Evolutionary conservation across 2,329 filamentous ascomycete genomes (phyloP), one percentile per base, ranked within the genome.

Genomic region (Epichloe elymi): DNA sequence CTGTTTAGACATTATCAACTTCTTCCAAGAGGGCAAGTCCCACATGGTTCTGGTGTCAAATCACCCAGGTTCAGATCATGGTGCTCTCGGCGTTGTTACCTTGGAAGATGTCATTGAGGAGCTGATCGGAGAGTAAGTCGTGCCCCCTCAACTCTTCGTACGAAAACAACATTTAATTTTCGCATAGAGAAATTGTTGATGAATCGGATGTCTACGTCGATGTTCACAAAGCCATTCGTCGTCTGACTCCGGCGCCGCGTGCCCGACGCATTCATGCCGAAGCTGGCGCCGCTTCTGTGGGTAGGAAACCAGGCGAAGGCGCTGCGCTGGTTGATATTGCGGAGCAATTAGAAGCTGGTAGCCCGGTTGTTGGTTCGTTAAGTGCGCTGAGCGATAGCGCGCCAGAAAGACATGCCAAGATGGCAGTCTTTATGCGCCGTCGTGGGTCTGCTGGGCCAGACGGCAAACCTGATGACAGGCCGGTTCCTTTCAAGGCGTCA

Each of bases 201-300:
- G 93, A 98, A 67, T 97, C 91, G 0, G 93, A 98, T 67, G 93
- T 98, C 11, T 98, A 95, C 62, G 85, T 98, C 56, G 93, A 98
- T 66, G 89, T 98, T 2, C 93, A 97, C 74, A 97, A 97, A 71
- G 93, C 93, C 20, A 96, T 98, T 58, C 82, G 93, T 52, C 86
- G 93, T 49, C 79, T 94, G 61, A 80, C 85, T 19, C 89, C 89
- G 1, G 89, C 90, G 2, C 91, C 91, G 1, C 85, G 88, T 62
- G 82, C 82, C 43, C 80, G 85, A 51, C 76, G 72, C 33, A 67
- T 63, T 20, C 76, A 68, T 14, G 60, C 62, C 33, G 64, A 64
- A 38, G 60, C 62, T 6, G 61, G 62, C 4, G 61, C 64, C 5
- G 63, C 63, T 6, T 61, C 61, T 14, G 61, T 63, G 7, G 64